Conservation (phyloP, 768 basidiomycete species). For the Scleroderma bovista region DNA sequence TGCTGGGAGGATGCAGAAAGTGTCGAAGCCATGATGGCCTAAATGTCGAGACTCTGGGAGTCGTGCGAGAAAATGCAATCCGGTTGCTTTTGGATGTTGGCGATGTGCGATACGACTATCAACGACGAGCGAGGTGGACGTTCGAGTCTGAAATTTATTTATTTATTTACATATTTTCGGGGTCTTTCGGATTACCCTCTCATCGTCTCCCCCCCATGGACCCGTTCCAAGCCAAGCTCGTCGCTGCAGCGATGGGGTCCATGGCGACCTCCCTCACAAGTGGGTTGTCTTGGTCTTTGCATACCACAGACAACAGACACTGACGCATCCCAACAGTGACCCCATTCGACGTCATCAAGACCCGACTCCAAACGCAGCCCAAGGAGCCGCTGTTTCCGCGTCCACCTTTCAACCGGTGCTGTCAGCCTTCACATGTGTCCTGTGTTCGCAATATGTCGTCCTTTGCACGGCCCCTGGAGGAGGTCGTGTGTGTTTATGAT, state of each 20-base stretch:
- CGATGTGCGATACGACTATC: slow-evolving; percentile 8
- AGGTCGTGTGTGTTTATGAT: slow-evolving; percentile 79
- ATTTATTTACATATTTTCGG: too few relatives aligned
- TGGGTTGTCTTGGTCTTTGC: slow-evolving; percentile 29
- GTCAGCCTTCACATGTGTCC: slow-evolving; percentile 49
- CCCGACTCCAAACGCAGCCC: slow-evolving; percentile 92
- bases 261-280: slow-evolving; percentile 81
- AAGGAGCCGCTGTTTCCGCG: slow-evolving; percentile 47
- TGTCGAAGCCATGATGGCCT: slow-evolving; percentile 36
- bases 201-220: slow-evolving; percentile 56
- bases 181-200: too few relatives aligned
- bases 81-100: slow-evolving; percentile 4
- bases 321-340: slow-evolving; percentile 66
- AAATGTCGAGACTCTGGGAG: slow-evolving; percentile 16
- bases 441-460: slow-evolving; percentile 81
- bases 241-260: slow-evolving; percentile 75
- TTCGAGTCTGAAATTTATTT: too few relatives aligned
- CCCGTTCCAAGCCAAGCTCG: slow-evolving; percentile 70
- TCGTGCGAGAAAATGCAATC: slow-evolving; percentile 6
- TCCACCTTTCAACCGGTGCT: slow-evolving; percentile 55
- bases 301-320: slow-evolving; percentile 1
- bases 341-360: slow-evolving; percentile 97
- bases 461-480: slow-evolving; percentile 53
- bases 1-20: slow-evolving; percentile 65
- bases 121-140: too few relatives aligned